Percentiles rank a stretch among this genome's conserved stretches.
These are phyloP conservation scores for Fusarium buharicum DNA, from an alignment of 2,329 filamentous ascomycete species.

Conservation along the genomic window DNA sequence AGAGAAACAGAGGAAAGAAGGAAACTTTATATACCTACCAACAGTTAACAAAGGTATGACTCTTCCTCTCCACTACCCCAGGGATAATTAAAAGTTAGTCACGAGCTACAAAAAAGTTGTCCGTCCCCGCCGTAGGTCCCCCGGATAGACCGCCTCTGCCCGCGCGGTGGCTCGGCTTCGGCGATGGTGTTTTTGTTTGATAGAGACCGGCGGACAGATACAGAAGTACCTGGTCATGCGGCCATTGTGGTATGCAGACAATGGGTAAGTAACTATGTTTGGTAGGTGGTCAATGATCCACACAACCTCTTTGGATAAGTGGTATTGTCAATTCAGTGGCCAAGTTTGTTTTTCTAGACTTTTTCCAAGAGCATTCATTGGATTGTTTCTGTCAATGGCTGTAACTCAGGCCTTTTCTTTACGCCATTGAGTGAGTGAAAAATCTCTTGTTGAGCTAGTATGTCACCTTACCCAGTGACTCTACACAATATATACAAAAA, in stretches of 20 bases:
- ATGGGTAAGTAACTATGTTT: conserved; percentile 4
- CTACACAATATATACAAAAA: neutral
- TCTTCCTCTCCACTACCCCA: conserved; percentile 14
- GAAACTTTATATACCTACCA: conserved; percentile 23
- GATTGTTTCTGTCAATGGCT: neutral
- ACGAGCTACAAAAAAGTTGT: conserved; percentile 21
- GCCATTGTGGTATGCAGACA: neutral
- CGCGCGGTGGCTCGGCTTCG: conserved; percentile 41
- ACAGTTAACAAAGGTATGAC: conserved; percentile 6
- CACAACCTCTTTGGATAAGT: conserved; percentile 10
- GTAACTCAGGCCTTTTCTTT: neutral
- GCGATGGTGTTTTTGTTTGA: conserved; percentile 24
- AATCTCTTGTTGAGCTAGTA: neutral
- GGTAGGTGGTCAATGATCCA: conserved; percentile 16
- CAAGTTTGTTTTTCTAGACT: conserved; percentile 5
- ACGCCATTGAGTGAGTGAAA: neutral
- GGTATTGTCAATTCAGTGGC: neutral
- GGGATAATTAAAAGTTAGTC: conserved; percentile 3
- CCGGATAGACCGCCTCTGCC: conserved; percentile 45
- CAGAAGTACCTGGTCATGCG: conserved; percentile 29
- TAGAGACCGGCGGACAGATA: conserved; percentile 7
- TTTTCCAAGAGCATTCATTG: conserved; percentile 1
- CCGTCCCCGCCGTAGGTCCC: conserved; percentile 24
- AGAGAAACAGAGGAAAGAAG: neutral
- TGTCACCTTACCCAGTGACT: conserved; percentile 3